Evolutionary conservation across 2,329 filamentous ascomycete species (phyloP).

Genomic region (Mariannaea elegans): DNA sequence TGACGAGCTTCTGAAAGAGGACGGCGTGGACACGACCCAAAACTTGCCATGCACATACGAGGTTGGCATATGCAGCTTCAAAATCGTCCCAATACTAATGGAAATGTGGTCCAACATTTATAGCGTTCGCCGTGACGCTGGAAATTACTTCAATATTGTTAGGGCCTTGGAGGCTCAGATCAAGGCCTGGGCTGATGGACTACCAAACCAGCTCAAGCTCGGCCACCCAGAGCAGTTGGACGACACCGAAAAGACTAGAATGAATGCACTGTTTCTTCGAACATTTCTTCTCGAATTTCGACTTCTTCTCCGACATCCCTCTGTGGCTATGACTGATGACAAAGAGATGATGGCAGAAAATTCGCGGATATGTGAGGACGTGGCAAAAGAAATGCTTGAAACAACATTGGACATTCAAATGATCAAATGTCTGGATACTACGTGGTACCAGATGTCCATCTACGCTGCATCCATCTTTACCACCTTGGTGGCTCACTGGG

Average conservation of each 20-base stretch:
- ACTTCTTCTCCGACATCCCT: slow-evolving; percentile 69
- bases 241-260: slow-evolving; percentile 45
- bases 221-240: slow-evolving; percentile 49
- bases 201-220: slow-evolving; percentile 68
- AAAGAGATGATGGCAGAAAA: slow-evolving; percentile 67
- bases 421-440: slow-evolving; percentile 77
- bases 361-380: slow-evolving; percentile 71
- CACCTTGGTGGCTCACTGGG: slow-evolving; percentile 73
- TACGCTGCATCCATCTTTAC: slow-evolving; percentile 80
- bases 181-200: slow-evolving; percentile 67
- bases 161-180: slow-evolving; percentile 72
- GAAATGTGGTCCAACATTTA: slow-evolving; percentile 83
- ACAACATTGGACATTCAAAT: slow-evolving; percentile 67
- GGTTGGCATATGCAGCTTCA: slow-evolving; percentile 72
- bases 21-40: slow-evolving; percentile 65
- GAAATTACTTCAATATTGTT: slow-evolving; percentile 71
- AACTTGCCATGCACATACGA: slow-evolving; percentile 71
- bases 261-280: slow-evolving; percentile 64
- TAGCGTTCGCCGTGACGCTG: slow-evolving; percentile 69
- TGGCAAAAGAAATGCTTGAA: slow-evolving; percentile 70
- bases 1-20: slow-evolving; percentile 74
- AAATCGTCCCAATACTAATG: slow-evolving; percentile 71
- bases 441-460: slow-evolving; percentile 78
- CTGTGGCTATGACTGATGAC: slow-evolving; percentile 64
- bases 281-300: slow-evolving; percentile 66